Evolutionary conservation across 306 rosid species (phyloP).

Genomic region (Pyrus pyrifolia): DNA sequence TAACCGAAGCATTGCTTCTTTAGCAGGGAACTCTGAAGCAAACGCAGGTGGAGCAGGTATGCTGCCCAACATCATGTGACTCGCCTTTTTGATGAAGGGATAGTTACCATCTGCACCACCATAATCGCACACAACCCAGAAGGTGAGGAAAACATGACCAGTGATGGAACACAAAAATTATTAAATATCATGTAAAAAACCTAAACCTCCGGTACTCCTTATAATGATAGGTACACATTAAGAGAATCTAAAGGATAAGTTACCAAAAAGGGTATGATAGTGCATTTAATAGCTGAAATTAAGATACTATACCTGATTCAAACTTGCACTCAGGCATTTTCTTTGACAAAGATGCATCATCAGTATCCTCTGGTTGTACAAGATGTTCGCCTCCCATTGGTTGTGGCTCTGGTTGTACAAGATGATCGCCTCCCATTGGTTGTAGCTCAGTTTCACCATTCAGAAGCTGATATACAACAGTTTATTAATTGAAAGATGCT

Average conservation of each 20-base stretch:
- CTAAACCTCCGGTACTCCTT: conserved; percentile 1
- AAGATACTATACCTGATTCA: conserved; percentile 40
- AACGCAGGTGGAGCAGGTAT: conserved; percentile 84
- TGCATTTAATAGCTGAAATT: neutral
- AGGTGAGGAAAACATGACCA: neutral
- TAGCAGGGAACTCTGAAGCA: conserved; percentile 65
- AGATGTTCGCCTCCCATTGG: conserved; percentile 23
- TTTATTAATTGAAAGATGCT: conserved; percentile 1
- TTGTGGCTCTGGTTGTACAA: conserved; percentile 23
- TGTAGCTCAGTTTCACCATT: conserved; percentile 30
- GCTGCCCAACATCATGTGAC: conserved; percentile 48
- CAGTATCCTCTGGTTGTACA: conserved; percentile 25
- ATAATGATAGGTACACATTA: neutral
- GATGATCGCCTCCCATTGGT: conserved; percentile 23
- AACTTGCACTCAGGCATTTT: conserved; percentile 24
- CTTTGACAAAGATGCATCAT: conserved; percentile 40
- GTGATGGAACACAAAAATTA: neutral
- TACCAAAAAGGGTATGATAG: neutral
- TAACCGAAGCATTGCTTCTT: conserved; percentile 42
- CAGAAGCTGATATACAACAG: conserved; percentile 33
- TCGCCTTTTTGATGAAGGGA: conserved; percentile 45
- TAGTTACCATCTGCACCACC: conserved; percentile 38
- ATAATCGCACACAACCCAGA: neutral
- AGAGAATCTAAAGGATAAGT: neutral
- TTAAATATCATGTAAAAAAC: neutral